phyloP scores from a whole-genome alignment of 2,329 filamentous ascomycete species.

The Aspergillus awamori region DNA sequence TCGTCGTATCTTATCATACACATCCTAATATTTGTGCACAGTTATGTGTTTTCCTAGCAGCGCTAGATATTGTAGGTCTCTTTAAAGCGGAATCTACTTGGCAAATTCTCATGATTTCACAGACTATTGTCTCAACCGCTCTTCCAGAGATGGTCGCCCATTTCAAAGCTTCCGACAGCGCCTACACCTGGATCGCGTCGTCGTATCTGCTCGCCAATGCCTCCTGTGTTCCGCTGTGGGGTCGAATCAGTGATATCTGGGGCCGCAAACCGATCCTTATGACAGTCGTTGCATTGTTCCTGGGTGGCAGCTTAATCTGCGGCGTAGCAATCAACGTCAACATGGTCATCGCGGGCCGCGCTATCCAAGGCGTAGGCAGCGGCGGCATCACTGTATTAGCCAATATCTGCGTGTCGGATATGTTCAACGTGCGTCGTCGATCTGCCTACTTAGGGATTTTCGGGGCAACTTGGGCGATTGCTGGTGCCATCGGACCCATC shows the following conservation, averaged over 20 bases:
- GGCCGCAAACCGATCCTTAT: slow-evolving; percentile 62
- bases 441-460: slow-evolving; percentile 4
- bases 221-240: slow-evolving; percentile 46
- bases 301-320: slow-evolving; percentile 58
- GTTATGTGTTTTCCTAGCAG: slow-evolving; percentile 5
- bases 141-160: slow-evolving; percentile 40
- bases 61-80: not conserved
- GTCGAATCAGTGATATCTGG: slow-evolving; percentile 54
- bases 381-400: slow-evolving; percentile 61
- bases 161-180: slow-evolving; percentile 35
- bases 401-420: slow-evolving; percentile 60
- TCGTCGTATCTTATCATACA: not conserved
- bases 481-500: slow-evolving; percentile 41
- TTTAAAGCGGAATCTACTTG: not conserved
- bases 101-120: not conserved
- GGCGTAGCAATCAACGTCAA: slow-evolving; percentile 56
- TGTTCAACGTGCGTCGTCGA: slow-evolving; percentile 54
- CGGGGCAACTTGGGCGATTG: slow-evolving; percentile 46
- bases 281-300: slow-evolving; percentile 58
- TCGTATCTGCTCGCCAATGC: slow-evolving; percentile 41
- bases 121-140: slow-evolving; percentile 38
- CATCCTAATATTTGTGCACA: not conserved
- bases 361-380: slow-evolving; percentile 60
- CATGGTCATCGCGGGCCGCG: slow-evolving; percentile 61
- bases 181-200: slow-evolving; percentile 45